These are phyloP conservation scores for Kwoniella heveanensis DNA, from an alignment of 768 basidiomycete genomes.

Conservation along the genomic window DNA sequence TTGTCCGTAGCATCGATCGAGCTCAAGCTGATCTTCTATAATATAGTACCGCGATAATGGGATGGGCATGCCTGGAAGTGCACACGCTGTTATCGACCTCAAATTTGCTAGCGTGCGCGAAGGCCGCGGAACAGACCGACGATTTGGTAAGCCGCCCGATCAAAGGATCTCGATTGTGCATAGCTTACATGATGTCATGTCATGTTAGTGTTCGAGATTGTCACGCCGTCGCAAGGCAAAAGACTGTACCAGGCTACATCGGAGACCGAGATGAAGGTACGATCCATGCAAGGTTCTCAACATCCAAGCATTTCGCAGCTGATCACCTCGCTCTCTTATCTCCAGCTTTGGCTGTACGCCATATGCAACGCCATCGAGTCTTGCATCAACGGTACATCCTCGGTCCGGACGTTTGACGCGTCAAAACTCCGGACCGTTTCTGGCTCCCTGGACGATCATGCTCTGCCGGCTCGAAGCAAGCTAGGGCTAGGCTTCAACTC, in stretches of 20 bases:
- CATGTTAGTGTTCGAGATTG: constrained; percentile 52
- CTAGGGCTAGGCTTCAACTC: constrained; percentile 25
- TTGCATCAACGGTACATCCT: constrained; percentile 53
- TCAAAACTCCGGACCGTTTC: constrained; percentile 45
- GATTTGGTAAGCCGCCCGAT: constrained; percentile 43
- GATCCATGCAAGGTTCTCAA: too few relatives aligned
- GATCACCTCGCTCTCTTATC: not conserved
- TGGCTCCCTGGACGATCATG: constrained; percentile 47
- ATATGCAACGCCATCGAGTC: constrained; percentile 56
- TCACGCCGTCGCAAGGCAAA: constrained; percentile 51
- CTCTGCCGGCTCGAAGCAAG: constrained; percentile 34
- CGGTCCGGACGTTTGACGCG: constrained; percentile 49
- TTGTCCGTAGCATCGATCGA: not conserved
- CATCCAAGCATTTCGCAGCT: too few relatives aligned
- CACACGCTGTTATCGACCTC: constrained; percentile 52
- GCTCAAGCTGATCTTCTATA: not conserved
- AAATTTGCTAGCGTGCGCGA: constrained; percentile 55
- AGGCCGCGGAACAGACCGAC: constrained; percentile 52
- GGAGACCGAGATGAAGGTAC: constrained; percentile 51
- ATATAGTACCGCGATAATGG: constrained; percentile 47
- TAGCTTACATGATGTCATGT: not conserved
- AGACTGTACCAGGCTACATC: constrained; percentile 55
- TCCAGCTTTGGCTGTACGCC: constrained; percentile 53
- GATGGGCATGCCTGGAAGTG: constrained; percentile 39
- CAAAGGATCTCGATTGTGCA: not conserved